Percentiles rank a stretch among this genome's conserved stretches.
These are phyloP conservation scores for Fusarium compactum DNA, from an alignment of 2,329 filamentous ascomycete genomes.

Conservation along the genomic window DNA sequence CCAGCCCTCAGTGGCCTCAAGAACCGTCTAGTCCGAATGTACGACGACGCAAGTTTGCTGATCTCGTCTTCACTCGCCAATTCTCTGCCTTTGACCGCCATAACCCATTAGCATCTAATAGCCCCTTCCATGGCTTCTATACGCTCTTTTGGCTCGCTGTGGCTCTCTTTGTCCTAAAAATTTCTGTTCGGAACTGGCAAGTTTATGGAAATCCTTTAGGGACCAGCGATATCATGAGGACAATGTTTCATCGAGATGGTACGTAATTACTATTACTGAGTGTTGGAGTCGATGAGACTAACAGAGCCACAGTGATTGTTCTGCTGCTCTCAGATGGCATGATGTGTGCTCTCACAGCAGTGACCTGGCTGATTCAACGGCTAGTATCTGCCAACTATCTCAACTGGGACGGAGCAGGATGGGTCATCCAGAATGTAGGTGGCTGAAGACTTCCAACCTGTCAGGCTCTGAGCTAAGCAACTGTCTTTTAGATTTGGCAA, in stretches of 20 bases:
- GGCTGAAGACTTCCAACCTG: neutral
- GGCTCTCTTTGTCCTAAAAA: slow-evolving; percentile 73
- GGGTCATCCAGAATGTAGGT: slow-evolving; percentile 77
- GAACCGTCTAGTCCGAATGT: slow-evolving; percentile 31
- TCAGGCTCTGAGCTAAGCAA: neutral
- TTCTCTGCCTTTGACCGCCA: slow-evolving; percentile 82
- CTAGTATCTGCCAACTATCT: slow-evolving; percentile 69
- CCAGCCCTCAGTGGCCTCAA: slow-evolving; percentile 42
- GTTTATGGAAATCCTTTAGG: slow-evolving; percentile 77
- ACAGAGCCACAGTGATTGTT: slow-evolving; percentile 58
- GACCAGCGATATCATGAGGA: slow-evolving; percentile 76
- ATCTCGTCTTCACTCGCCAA: slow-evolving; percentile 76
- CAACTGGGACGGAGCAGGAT: slow-evolving; percentile 75
- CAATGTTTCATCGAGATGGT: slow-evolving; percentile 71
- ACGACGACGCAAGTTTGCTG: slow-evolving; percentile 52
- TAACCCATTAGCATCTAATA: slow-evolving; percentile 72
- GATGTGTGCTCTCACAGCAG: slow-evolving; percentile 74
- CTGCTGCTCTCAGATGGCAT: slow-evolving; percentile 73
- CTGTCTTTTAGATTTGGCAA: slow-evolving; percentile 72
- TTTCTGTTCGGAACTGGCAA: slow-evolving; percentile 76
- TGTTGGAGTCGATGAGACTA: neutral
- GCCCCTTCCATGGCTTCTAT: slow-evolving; percentile 83
- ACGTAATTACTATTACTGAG: slow-evolving; percentile 11
- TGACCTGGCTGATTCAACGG: slow-evolving; percentile 75
- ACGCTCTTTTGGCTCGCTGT: slow-evolving; percentile 82